Conservation (phyloP, 441 rosid species). For the Geranium incanum region DNA sequence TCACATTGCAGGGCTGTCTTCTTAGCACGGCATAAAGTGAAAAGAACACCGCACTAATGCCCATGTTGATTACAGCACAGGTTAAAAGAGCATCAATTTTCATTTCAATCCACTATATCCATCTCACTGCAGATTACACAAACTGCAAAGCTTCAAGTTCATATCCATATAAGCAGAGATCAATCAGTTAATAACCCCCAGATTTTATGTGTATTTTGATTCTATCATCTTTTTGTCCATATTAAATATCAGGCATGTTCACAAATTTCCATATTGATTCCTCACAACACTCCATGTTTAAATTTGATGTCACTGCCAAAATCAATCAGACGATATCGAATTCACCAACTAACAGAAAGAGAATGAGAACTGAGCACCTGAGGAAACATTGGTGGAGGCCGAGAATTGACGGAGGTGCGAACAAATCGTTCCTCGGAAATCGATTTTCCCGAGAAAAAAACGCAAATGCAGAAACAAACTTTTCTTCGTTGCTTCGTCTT, state of each 20-base stretch:
- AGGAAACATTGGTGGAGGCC: too few relatives aligned
- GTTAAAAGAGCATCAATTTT: slow-evolving; percentile 62
- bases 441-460: background rate
- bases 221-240: background rate
- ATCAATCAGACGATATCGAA: background rate
- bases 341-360: background rate
- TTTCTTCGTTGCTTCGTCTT: background rate
- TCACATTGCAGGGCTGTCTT: slow-evolving; percentile 59
- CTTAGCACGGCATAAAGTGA: slow-evolving; percentile 66
- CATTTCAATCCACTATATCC: slow-evolving; percentile 36
- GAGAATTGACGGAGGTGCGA: background rate
- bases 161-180: slow-evolving; percentile 7
- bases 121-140: slow-evolving; percentile 17
- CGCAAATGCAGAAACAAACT: background rate
- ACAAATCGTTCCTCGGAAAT: background rate
- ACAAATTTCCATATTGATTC: background rate
- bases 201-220: background rate
- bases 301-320: background rate
- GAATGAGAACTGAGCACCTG: too few relatives aligned
- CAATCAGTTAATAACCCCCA: background rate
- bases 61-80: slow-evolving; percentile 79
- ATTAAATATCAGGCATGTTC: background rate
- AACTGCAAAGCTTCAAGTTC: slow-evolving; percentile 18
- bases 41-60: slow-evolving; percentile 49
- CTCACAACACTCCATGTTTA: background rate